A percentile compares a stretch with the other conserved stretches of the same genome.
phyloP scores from a whole-genome alignment of 2,329 filamentous ascomycete species.

The Aulographum hederae region DNA sequence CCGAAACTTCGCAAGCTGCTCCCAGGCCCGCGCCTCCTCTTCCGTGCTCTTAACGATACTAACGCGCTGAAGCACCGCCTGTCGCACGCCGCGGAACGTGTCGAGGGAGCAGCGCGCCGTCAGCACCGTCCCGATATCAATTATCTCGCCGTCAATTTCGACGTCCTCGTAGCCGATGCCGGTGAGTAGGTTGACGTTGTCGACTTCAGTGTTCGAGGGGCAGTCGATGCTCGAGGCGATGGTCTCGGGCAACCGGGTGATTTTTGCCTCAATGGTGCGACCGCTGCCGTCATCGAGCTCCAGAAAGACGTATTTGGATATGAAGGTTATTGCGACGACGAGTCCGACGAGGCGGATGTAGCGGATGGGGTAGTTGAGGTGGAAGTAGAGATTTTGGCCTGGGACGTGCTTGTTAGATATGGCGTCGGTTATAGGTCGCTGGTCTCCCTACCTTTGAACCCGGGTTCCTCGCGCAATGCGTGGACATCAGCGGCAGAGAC shows the following conservation, averaged over 20 bases:
- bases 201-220: slow-evolving; percentile 16
- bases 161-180: slow-evolving; percentile 24
- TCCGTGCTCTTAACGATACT: slow-evolving; percentile 30
- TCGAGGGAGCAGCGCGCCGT: slow-evolving; percentile 39
- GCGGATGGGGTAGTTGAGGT: slow-evolving; percentile 34
- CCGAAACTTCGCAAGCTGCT: slow-evolving; percentile 25
- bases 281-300: slow-evolving; percentile 45
- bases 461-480: slow-evolving; percentile 25
- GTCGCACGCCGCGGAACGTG: slow-evolving; percentile 29
- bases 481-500: slow-evolving; percentile 38
- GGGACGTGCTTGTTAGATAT: slow-evolving; percentile 1
- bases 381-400: slow-evolving; percentile 37
- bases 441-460: slow-evolving; percentile 30
- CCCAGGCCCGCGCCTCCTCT: slow-evolving; percentile 35
- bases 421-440: slow-evolving; percentile 1
- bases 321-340: slow-evolving; percentile 24
- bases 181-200: slow-evolving; percentile 20
- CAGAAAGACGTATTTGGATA: slow-evolving; percentile 26
- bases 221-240: slow-evolving; percentile 10
- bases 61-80: slow-evolving; percentile 36
- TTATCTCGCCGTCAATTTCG: slow-evolving; percentile 13
- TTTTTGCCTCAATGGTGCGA: slow-evolving; percentile 35
- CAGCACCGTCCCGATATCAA: slow-evolving; percentile 31
- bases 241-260: slow-evolving; percentile 19
- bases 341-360: slow-evolving; percentile 26